These are phyloP conservation scores for Fusarium pseudoanthophilum DNA, from an alignment of 2,329 filamentous ascomycete genomes.

Conservation along the genomic window DNA sequence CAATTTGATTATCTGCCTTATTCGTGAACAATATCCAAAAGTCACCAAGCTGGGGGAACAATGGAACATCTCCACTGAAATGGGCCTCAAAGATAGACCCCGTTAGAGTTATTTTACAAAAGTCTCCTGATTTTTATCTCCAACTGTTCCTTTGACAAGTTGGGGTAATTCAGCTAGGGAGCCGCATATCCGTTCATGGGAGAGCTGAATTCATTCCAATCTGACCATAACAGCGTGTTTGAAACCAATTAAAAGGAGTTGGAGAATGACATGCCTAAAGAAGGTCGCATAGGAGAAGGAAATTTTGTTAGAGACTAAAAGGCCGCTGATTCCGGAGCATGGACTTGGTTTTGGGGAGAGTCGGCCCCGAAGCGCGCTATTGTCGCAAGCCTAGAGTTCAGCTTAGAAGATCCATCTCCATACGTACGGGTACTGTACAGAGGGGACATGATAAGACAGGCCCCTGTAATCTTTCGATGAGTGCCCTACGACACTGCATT, in stretches of 20 bases:
- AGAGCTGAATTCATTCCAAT: neutral
- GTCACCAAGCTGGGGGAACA: constrained; percentile 6
- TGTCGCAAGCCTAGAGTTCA: neutral
- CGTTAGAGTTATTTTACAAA: neutral
- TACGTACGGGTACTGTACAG: neutral
- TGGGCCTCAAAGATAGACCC: neutral
- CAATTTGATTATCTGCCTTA: constrained; percentile 18
- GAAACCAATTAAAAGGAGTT: neutral
- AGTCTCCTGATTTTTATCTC: constrained; percentile 7
- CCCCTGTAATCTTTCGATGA: neutral
- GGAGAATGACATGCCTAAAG: neutral
- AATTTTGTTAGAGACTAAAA: neutral
- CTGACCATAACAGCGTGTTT: constrained; percentile 7
- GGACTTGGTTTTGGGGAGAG: neutral
- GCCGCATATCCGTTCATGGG: constrained; percentile 10
- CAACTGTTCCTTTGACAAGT: neutral
- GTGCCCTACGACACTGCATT: neutral
- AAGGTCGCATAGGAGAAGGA: constrained; percentile 12
- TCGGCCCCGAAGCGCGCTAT: constrained; percentile 9
- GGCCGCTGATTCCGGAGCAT: constrained; percentile 16
- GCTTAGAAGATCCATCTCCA: neutral
- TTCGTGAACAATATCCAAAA: constrained; percentile 23
- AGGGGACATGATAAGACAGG: constrained; percentile 4
- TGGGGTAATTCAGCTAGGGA: neutral
- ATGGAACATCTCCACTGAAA: constrained; percentile 1